Evolutionary conservation across 768 basidiomycete genomes (phyloP), one percentile per base, ranked within the genome.

Genomic region (Lentinula sp.): DNA sequence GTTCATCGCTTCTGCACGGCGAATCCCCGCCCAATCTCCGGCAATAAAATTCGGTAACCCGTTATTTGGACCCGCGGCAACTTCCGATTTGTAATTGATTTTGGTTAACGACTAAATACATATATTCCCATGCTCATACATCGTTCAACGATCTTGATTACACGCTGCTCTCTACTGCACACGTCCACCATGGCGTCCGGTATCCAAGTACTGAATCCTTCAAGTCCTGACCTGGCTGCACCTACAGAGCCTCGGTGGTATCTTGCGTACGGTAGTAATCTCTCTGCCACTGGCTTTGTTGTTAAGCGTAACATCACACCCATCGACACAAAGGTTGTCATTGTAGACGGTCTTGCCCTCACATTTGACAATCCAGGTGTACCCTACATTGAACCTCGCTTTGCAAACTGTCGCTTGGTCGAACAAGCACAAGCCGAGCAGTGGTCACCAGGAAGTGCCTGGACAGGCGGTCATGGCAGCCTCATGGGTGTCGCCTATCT

Each of bases 401-500:
- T 61, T 37, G 60, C 60, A 8, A 61, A 61, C 42, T 53, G 50
- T 23, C 60, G 60, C 32, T 36, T 61, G 10, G 37, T 23, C 15
- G 37, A 55, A 10, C 42, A 23, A 32, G 8, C 50, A 10, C 42
- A 23, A 33, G 9, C 23, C 18, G 41, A 53, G 60, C 20, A 33
- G 18, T 61, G 50, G 36, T 23, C 20, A 18, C 61, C 51, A 55
- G 57, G 28, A 12, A 59, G 59, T 28, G n/a, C 55, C 18, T 62
- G 61, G 61, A 36, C n/a, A 18, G 51, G 51, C 10, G 61, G 43
- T 3, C n/a, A 39, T 7, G 61, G 61, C 28, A 50, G 56, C 48
- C 42, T 59, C 10, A 48, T 62, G 56, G 61, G 61, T 16, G 61
- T 62, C 39, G 61, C 61, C 32, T 62, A 62, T n/a, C 57, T 62